Evolutionary conservation across 2,329 filamentous ascomycete genomes (phyloP), one percentile per base, ranked within the genome.

Genomic region (Diaporthe eres): DNA sequence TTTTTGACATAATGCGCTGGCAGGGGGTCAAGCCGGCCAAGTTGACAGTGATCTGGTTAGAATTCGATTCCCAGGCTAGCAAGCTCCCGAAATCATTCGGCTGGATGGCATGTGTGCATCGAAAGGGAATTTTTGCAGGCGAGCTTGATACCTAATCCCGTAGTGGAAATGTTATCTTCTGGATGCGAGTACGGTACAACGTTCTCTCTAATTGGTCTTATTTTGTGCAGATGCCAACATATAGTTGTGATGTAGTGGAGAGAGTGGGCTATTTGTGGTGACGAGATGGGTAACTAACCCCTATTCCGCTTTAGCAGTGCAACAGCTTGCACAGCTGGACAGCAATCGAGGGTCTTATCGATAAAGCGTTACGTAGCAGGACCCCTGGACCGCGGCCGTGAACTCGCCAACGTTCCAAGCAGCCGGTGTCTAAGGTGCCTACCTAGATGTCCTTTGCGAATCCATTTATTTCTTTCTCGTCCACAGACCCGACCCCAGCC

Each of bases 301-400:
- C 53, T 71, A 55, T 57, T 58, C 42, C 34, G 51, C 22, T 28
- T 49, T 37, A 4, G 22, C 39, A 22, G 34, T 42, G 57, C 22
- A 10, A 60, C 28, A 60, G 57, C 57, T 39, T 39, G 37, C 10
- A 39, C 37, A 39, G 37, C 19, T 57, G 19, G n/a, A 58, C 39
- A 53, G 49, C 37, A 28, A 15, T 9, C 1, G 25, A 22, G 28
- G 10, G 25, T 37, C 57, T 76, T 76, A 76, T 76, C 75, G 75
- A 76, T 76, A 76, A 67, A 25, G 51, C 42, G 57, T 76, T 73
- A 76, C 75, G 75, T 76, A 74, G 71, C 71, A 42, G 42, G 71
- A 74, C 71, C 75, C 71, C 71, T 71, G 47, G 71, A 60, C 34
- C n/a, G 71, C 47, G 17, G 28, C 58, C 31, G 12, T 55, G 65